Conservation (phyloP, 2,329 filamentous ascomycete species). For the Alternaria sp. region DNA sequence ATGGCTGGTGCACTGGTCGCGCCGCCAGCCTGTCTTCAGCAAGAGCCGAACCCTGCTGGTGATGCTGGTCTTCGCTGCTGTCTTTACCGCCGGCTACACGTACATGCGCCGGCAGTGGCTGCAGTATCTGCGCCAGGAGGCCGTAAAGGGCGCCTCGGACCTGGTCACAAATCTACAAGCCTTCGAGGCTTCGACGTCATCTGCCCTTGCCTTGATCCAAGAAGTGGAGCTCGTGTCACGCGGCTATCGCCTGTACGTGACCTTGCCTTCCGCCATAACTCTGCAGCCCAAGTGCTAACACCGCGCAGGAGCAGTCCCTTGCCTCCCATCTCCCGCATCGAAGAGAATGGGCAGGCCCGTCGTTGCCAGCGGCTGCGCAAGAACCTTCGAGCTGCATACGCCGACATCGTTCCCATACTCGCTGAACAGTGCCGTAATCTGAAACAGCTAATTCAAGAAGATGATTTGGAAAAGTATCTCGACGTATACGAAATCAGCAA, state of each 20-base stretch:
- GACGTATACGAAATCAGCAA: slow-evolving; percentile 68
- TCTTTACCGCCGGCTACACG: slow-evolving; percentile 70
- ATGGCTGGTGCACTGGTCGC: slow-evolving; percentile 77
- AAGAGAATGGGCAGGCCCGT: slow-evolving; percentile 80
- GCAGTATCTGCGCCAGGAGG: slow-evolving; percentile 77
- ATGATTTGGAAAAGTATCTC: slow-evolving; percentile 89
- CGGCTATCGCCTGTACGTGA: slow-evolving; percentile 80
- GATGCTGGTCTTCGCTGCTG: slow-evolving; percentile 60
- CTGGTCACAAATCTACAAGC: slow-evolving; percentile 80
- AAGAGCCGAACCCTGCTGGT: slow-evolving; percentile 62
- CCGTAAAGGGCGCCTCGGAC: slow-evolving; percentile 71
- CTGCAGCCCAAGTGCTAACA: slow-evolving; percentile 26
- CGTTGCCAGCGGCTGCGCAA: slow-evolving; percentile 83
- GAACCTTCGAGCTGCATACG: slow-evolving; percentile 75
- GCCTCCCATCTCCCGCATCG: slow-evolving; percentile 90
- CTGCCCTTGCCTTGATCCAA: slow-evolving; percentile 83
- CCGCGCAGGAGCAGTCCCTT: slow-evolving; percentile 78
- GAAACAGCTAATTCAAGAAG: slow-evolving; percentile 77
- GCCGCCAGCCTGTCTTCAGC: slow-evolving; percentile 62
- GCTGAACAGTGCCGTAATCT: slow-evolving; percentile 74
- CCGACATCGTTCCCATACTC: slow-evolving; percentile 75
- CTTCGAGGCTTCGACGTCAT: slow-evolving; percentile 79
- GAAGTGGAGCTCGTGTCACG: slow-evolving; percentile 95
- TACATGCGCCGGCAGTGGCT: slow-evolving; percentile 84
- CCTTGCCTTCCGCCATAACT: background rate